Base-by-base conservation (phyloP, 2,329 filamentous ascomycete species). In the Aspergillus tubingensis region DNA sequence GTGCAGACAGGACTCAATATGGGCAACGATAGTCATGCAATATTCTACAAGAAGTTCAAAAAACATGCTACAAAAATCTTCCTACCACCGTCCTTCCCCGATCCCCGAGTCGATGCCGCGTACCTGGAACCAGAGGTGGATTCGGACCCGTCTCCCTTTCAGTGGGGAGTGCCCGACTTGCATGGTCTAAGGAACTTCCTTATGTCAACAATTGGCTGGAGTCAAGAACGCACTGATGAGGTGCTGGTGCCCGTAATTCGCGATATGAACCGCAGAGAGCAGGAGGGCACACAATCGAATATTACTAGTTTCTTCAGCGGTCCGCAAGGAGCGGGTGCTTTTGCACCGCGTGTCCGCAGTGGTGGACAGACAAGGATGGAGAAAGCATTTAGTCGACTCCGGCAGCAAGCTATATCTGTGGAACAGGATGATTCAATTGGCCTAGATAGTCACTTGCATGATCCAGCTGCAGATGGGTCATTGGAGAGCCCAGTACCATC, bases 91-190 rank as follows among this genome's bases (percentile, higher is more conserved):
- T 83, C 82, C 0, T 99, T 98, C 68, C 95, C 96, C 0, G 91
- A 88, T 67, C 74, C 84, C 0, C 86, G 88, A 1, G 93, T 99
- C 11, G 88, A 88, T 59, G 85, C 90, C 8, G 95, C 96, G 1
- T 99, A 99, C 73, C 79, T 94, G 0, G 77, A 90, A 3, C 95
- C 95, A 0, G 91, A 96, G 66, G 94, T 98, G 10, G 95, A 99
- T 74, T 81, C 78, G 55, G 89, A 88, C 66, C 83, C 89, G 0
- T 89, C 95, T 67, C 79, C 82, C 0, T 99, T 99, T 72, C 91
- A 95, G 74, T 99, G 96, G 95, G 95, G 95, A 30, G 91, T 97
- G 0, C 95, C 95, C 0, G 94, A 99, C 72, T 83, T 99, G 0
- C 91, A 95, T 62, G 91, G 91, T 0, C 79, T 99, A 63, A 82